Percentiles rank a stretch among this genome's conserved stretches.
Evolutionary conservation across 768 basidiomycete species (phyloP).

Genomic region (Pleurotus giganteus): DNA sequence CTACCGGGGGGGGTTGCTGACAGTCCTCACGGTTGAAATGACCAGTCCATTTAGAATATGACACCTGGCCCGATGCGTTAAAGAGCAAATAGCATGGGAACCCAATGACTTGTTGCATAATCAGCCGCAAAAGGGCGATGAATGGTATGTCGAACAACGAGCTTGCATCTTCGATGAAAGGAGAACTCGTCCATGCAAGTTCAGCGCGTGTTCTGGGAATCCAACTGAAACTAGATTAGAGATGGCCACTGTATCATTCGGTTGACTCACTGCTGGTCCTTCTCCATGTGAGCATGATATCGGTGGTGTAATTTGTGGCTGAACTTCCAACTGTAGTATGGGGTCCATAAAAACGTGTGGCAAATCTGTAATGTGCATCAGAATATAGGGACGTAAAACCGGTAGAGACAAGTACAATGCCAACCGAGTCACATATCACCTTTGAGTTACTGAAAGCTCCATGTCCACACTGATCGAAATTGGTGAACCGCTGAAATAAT

Average conservation of each 20-base stretch:
- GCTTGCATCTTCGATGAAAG: not conserved
- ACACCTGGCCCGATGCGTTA: slow-evolving; percentile 66
- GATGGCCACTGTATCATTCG: not conserved
- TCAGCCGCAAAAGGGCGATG: not conserved
- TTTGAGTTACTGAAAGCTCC: not conserved
- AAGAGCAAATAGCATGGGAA: slow-evolving; percentile 64
- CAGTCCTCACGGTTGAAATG: slow-evolving; percentile 40
- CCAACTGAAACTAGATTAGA: not conserved
- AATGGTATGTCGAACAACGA: not conserved
- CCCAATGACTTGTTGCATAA: slow-evolving; percentile 44
- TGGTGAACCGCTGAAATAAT: not conserved
- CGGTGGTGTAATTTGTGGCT: slow-evolving; percentile 49
- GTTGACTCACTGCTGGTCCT: slow-evolving; percentile 52
- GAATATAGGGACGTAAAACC: not conserved
- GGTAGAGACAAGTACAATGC: not conserved
- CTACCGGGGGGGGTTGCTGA: too few species aligned
- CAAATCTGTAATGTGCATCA: slow-evolving; percentile 11
- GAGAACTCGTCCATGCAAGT: not conserved
- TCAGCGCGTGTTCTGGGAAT: not conserved
- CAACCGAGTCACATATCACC: not conserved
- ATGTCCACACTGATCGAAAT: not conserved
- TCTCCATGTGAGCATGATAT: slow-evolving; percentile 54
- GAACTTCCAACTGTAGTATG: slow-evolving; percentile 52
- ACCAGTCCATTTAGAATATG: slow-evolving; percentile 59
- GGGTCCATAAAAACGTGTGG: slow-evolving; percentile 31